Evolutionary conservation across 768 basidiomycete genomes (phyloP).

Genomic region (Cubamyces sp.): DNA sequence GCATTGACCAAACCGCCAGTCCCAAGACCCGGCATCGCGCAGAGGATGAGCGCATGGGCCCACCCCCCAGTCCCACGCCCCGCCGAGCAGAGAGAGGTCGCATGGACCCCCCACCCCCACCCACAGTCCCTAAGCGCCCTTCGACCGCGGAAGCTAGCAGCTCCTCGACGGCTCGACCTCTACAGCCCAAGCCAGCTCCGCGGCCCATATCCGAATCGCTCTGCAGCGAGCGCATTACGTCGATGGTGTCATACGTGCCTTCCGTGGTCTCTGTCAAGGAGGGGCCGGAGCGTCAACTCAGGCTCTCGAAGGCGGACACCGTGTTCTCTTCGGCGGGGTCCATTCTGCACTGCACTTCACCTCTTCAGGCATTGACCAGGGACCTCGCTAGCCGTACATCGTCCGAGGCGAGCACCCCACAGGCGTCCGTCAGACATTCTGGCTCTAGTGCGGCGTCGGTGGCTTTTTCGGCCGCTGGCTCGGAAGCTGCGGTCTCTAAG

Average conservation of each 20-base stretch:
- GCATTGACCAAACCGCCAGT: too few species aligned
- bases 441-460: background rate
- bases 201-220: background rate
- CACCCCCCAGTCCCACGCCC: too few species aligned
- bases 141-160: too few species aligned
- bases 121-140: too few species aligned
- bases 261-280: background rate
- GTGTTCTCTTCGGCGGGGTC: conserved; percentile 5
- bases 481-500: background rate
- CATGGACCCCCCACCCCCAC: too few species aligned
- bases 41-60: too few species aligned
- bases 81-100: too few species aligned
- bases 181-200: too few species aligned
- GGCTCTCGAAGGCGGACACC: conserved; percentile 13
- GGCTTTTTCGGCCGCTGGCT: background rate
- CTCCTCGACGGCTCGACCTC: too few species aligned
- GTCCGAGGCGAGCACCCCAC: background rate
- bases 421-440: too few species aligned
- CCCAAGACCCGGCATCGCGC: too few species aligned
- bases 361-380: background rate
- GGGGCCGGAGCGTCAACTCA: background rate
- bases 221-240: background rate
- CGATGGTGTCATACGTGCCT: background rate
- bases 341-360: background rate
- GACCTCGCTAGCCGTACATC: background rate